Evolutionary conservation across 2,329 filamentous ascomycete species (phyloP).

Genomic region (Paramyrothecium roridum): DNA sequence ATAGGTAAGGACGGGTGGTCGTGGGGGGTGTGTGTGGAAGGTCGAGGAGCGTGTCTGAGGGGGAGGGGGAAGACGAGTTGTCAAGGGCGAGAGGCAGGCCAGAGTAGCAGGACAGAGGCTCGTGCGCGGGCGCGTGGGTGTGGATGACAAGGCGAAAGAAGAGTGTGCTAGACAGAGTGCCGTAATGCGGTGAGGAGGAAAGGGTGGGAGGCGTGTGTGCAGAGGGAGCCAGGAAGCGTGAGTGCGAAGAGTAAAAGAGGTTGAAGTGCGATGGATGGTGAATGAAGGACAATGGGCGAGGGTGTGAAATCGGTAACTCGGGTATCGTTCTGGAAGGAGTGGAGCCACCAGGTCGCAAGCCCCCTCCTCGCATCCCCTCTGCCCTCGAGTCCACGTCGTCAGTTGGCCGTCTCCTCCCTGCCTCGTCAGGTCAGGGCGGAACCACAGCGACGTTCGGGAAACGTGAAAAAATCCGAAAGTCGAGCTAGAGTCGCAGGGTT

Average conservation of each 20-base stretch:
- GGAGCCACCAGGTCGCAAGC: neutral
- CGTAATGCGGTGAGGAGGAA: neutral
- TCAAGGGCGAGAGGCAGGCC: constrained; percentile 5
- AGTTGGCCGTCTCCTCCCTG: too few relatives aligned
- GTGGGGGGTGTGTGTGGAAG: constrained; percentile 15
- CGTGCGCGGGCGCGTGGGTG: neutral
- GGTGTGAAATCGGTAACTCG: neutral
- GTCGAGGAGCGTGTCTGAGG: constrained; percentile 20
- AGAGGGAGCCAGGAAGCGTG: neutral
- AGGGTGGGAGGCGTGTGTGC: neutral
- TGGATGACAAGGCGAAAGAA: neutral
- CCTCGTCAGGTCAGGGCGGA: too few relatives aligned
- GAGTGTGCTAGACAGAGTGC: neutral
- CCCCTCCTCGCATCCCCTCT: too few relatives aligned
- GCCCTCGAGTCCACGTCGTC: too few relatives aligned
- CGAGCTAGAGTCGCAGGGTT: neutral
- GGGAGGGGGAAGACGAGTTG: constrained; percentile 15
- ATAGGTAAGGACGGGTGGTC: constrained; percentile 9
- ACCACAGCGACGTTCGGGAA: too few relatives aligned
- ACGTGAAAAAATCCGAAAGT: too few relatives aligned
- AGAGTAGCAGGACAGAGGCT: constrained; percentile 2
- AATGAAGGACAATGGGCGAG: neutral
- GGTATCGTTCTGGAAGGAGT: constrained; percentile 3
- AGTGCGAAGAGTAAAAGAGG: neutral
- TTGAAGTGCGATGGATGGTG: neutral